These are phyloP conservation scores for Teratosphaeria zuluensis DNA, from an alignment of 2,329 filamentous ascomycete species.

Conservation along the genomic window DNA sequence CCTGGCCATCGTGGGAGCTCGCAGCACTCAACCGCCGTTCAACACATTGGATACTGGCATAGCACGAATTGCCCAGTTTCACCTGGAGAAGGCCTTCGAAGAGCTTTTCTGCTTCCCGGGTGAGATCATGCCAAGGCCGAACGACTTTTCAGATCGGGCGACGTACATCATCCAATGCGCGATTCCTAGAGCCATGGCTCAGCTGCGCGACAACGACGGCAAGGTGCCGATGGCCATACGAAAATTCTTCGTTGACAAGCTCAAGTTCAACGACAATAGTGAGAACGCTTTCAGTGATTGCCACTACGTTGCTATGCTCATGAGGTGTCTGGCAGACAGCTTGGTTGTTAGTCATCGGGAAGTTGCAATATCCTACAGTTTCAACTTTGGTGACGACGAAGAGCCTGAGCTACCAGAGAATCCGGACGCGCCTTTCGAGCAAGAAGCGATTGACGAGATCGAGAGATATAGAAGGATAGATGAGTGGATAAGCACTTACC, in stretches of 20 bases:
- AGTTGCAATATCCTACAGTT: slow-evolving; percentile 15
- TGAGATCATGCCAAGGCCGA: slow-evolving; percentile 66
- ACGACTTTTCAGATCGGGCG: slow-evolving; percentile 82
- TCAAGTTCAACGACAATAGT: slow-evolving; percentile 90
- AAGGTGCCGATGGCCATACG: slow-evolving; percentile 71
- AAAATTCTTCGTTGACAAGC: slow-evolving; percentile 75
- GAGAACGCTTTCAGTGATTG: slow-evolving; percentile 82
- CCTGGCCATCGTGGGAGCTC: slow-evolving; percentile 54
- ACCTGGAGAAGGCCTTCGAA: slow-evolving; percentile 77
- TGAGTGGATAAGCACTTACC: slow-evolving; percentile 57
- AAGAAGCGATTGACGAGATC: slow-evolving; percentile 50
- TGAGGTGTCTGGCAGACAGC: slow-evolving; percentile 52
- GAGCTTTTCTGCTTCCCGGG: slow-evolving; percentile 78
- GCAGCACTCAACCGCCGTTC: not conserved
- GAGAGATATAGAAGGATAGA: slow-evolving; percentile 55
- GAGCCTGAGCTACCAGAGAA: slow-evolving; percentile 31
- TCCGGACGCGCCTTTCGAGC: slow-evolving; percentile 45
- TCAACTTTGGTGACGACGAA: slow-evolving; percentile 37
- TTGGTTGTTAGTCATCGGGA: slow-evolving; percentile 33
- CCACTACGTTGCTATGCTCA: slow-evolving; percentile 74
- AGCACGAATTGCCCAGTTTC: slow-evolving; percentile 69
- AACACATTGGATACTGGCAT: slow-evolving; percentile 42
- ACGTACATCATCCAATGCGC: slow-evolving; percentile 76
- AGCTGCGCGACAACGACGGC: slow-evolving; percentile 63
- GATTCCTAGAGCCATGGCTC: slow-evolving; percentile 71